Percentiles rank a stretch among this genome's conserved stretches.
phyloP scores from a whole-genome alignment of 1,284 basidiomycete species.

The Inonotus hispidus region DNA sequence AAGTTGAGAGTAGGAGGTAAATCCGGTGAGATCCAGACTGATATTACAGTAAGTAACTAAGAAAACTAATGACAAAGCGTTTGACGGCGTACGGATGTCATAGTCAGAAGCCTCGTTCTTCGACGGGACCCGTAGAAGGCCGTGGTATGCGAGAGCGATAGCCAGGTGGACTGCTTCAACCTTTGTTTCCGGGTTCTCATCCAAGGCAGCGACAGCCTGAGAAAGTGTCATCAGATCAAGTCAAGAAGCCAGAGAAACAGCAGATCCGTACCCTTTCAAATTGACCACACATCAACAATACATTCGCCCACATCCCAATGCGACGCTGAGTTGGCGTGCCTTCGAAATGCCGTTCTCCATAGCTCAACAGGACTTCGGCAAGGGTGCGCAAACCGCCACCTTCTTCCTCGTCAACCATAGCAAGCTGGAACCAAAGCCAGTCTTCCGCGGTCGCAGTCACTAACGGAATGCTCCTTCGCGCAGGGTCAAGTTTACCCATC shows the following conservation, averaged over 20 bases:
- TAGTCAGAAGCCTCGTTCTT: constrained; percentile 75
- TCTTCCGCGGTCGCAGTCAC: constrained; percentile 94
- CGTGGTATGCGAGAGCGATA: constrained; percentile 90
- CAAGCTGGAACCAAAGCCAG: constrained; percentile 98
- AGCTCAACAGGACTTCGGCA: constrained; percentile 76
- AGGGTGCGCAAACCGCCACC: constrained; percentile 79
- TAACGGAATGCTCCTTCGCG: constrained; percentile 73
- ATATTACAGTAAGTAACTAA: background rate
- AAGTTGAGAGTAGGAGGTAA: constrained; percentile 74
- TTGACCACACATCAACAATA: constrained; percentile 88
- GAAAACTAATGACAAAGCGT: background rate
- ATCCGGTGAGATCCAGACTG: constrained; percentile 62
- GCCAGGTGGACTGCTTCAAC: constrained; percentile 95
- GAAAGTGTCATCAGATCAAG: background rate
- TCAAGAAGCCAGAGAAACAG: constrained; percentile 1
- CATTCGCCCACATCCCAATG: constrained; percentile 76
- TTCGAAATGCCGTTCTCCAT: constrained; percentile 91
- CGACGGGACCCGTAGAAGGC: constrained; percentile 80
- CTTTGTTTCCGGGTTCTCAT: constrained; percentile 84
- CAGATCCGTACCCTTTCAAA: constrained; percentile 75
- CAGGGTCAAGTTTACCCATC: constrained; percentile 88
- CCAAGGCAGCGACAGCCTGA: constrained; percentile 85
- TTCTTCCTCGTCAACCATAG: constrained; percentile 78
- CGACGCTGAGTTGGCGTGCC: constrained; percentile 54
- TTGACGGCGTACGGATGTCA: constrained; percentile 62